Evolutionary conservation across 108 stramenopile genomes (phyloP), one percentile per base, ranked within the genome.

Genomic region (Epithemia pelagica): DNA sequence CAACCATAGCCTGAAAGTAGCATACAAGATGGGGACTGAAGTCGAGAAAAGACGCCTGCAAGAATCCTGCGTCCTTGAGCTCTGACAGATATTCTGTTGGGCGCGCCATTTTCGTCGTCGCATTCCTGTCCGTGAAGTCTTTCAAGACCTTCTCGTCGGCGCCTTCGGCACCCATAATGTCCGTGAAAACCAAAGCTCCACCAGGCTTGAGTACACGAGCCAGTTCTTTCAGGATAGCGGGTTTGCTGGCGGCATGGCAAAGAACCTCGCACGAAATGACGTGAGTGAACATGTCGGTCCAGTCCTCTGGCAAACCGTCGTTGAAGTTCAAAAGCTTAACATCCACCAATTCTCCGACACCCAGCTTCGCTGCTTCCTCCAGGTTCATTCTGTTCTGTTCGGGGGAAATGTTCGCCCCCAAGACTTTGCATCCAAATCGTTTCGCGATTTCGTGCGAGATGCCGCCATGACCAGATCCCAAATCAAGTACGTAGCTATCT

Each of bases 121-220:
- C 72, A 70, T 81, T 81, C 61, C 73, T 33, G 51, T 81, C 80
- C 7, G 80, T 76, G 60, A 81, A 81, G 31, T 74, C 64, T 24
- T 76, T 76, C 53, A 81, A 71, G 19, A 81, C 76, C 32, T 76
- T 81, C 28, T 77, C 66, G 31, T 81, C 80, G 30, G 80, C 76
- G 18, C 76, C 70, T 33, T 77, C 73, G 30, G 76, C 80, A 52
- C 80, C 76, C 69, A 81, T 76, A 51, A 81, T 71, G 54, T 81
- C 80, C n/a, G 76, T 78, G 65, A 82, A 82, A 32, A 78, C 67
- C 58, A 82, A 82, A 7, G 81, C 74, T 60, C 74, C 81, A 27
- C 81, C 81, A 5, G 81, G 81, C 62, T 82, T 78, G 29, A 77
- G 59, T 30, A 82, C 64, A 26, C 80, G 80, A 27, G 74, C 71